These are phyloP conservation scores for Starmera dryadoides DNA, from an alignment of 805 yeast genomes.

Conservation along the genomic window DNA sequence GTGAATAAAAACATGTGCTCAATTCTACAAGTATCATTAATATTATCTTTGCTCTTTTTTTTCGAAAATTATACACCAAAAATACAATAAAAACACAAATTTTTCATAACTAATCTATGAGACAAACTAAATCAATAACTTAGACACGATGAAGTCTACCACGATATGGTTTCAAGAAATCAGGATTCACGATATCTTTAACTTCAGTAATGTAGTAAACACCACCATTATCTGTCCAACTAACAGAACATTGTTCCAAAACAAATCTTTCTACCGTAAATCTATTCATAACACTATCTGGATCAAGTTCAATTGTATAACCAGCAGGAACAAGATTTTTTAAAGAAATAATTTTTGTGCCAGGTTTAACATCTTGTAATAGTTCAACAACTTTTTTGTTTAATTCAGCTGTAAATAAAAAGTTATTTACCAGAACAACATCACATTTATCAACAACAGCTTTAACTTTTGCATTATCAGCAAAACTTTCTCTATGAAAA, in stretches of 20 bases:
- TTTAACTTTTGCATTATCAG: conserved; percentile 51
- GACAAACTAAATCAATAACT: not conserved
- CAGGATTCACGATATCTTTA: conserved; percentile 28
- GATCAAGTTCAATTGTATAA: conserved; percentile 47
- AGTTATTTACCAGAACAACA: conserved; percentile 75
- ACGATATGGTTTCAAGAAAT: conserved; percentile 1
- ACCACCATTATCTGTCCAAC: conserved; percentile 82
- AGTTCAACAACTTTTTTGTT: conserved; percentile 62
- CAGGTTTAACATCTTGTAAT: conserved; percentile 57
- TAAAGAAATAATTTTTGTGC: conserved; percentile 73
- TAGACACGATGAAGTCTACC: not conserved
- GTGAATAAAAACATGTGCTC: too few species aligned
- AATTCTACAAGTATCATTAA: too few species aligned
- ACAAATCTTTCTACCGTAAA: conserved; percentile 54
- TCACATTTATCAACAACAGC: conserved; percentile 53
- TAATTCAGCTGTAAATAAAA: conserved; percentile 70
- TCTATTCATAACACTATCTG: conserved; percentile 53
- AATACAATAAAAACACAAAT: too few species aligned
- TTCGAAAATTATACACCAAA: too few species aligned
- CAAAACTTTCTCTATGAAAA: conserved; percentile 65
- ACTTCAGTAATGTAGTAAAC: conserved; percentile 74
- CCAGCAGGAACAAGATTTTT: conserved; percentile 76
- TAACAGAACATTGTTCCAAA: conserved; percentile 67
- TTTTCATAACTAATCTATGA: too few species aligned
- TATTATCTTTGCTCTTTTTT: too few species aligned